Percentiles rank a stretch among this genome's conserved stretches.
phyloP scores from a whole-genome alignment of 192 early-diverging fungal species.

The Gaertneriomyces sp. region DNA sequence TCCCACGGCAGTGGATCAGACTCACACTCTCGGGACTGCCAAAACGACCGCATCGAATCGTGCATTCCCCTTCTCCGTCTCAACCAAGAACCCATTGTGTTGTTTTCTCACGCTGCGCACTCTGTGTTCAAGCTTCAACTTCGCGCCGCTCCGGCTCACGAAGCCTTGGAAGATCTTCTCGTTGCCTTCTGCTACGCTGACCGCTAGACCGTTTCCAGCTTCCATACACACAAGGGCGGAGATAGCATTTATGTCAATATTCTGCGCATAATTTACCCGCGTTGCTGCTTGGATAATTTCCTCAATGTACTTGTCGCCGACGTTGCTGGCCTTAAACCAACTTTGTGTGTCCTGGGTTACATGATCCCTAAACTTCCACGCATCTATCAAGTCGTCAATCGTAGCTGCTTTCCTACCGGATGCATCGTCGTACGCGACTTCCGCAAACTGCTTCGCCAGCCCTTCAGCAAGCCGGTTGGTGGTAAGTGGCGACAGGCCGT shows the following conservation, averaged over 20 bases:
- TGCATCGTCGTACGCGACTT: conserved; percentile 9
- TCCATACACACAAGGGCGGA: conserved; percentile 24
- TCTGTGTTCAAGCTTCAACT: not conserved
- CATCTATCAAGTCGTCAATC: not conserved
- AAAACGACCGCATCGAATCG: conserved; percentile 10
- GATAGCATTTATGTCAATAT: conserved; percentile 14
- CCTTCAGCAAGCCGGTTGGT: conserved; percentile 7
- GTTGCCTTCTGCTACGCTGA: conserved; percentile 18
- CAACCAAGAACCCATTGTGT: not conserved
- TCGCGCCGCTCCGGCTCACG: not conserved
- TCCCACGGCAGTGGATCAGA: not conserved
- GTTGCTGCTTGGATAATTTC: conserved; percentile 18
- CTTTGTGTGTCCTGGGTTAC: not conserved
- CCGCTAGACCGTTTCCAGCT: conserved; percentile 13
- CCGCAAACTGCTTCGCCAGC: conserved; percentile 11
- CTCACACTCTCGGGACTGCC: conserved; percentile 11
- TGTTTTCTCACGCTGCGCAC: not conserved
- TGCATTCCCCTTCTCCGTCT: conserved; percentile 1
- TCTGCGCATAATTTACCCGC: conserved; percentile 23
- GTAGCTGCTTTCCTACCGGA: not conserved
- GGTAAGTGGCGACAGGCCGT: conserved; percentile 10
- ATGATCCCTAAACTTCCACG: not conserved
- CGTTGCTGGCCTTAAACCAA: conserved; percentile 7
- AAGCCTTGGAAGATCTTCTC: conserved; percentile 20
- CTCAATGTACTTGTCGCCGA: conserved; percentile 8